phyloP scores from a whole-genome alignment of 345 rosid genomes.

The Reutealis trisperma region DNA sequence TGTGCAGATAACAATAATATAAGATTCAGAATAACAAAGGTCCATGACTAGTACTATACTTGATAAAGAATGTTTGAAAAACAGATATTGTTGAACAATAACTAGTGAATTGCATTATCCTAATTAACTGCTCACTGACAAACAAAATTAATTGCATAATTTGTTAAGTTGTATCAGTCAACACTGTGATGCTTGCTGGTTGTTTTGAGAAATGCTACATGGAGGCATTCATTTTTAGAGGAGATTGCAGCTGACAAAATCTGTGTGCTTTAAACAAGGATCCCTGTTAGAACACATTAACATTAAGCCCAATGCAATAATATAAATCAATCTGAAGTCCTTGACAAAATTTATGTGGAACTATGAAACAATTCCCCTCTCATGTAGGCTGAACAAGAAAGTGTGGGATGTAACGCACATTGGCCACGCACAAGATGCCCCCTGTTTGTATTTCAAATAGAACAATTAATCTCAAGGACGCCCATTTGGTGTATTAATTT shows the following conservation, averaged over 20 bases:
- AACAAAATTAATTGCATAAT: neutral
- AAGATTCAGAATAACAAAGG: neutral
- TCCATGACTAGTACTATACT: neutral
- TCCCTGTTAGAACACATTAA: neutral
- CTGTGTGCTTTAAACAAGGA: neutral
- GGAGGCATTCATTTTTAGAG: neutral
- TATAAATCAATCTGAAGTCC: neutral
- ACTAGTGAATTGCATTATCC: neutral
- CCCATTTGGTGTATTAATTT: neutral
- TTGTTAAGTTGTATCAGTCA: neutral
- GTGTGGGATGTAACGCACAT: neutral
- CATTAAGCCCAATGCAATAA: neutral
- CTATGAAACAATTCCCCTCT: neutral
- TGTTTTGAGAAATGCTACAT: neutral
- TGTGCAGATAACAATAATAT: too few species aligned
- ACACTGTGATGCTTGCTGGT: neutral
- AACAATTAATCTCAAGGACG: neutral
- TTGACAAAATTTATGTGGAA: neutral
- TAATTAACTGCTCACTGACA: neutral
- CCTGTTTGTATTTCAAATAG: neutral
- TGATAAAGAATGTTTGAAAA: neutral
- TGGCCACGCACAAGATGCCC: too few species aligned
- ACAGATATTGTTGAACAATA: neutral
- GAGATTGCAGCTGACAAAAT: too few species aligned
- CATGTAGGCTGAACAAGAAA: neutral